Base-by-base conservation (phyloP, 1,284 basidiomycete genomes). In the Coniferiporia sulphurascens region DNA sequence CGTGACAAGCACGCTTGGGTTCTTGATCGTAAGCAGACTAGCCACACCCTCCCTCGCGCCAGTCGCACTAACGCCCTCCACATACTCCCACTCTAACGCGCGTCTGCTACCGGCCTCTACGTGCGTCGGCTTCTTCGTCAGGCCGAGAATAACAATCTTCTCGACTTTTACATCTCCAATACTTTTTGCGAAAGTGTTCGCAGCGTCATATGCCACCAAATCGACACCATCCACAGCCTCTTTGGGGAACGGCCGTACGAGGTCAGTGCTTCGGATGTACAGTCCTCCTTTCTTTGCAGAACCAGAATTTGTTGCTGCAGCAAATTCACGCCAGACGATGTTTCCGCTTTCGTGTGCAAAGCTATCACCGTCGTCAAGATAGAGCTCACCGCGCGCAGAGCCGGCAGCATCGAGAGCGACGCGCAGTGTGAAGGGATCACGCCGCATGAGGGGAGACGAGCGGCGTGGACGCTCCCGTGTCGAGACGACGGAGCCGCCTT, bases 301-400 rank as follows among this genome's bases (percentile, higher is more conserved):
- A 27, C 65, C 65, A n/a, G 70, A 27, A 27, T 5, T 64, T 69
- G 76, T 78, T 49, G 76, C 76, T 17, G 89, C 87, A n/a, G 70
- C 69, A 70, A 95, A 89, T 62, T 78, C 76, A 60, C 91, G 83
- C 89, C 91, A 95, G 55, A 98, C 78, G 69, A 91, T 86, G 53
- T 94, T 79, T 36, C 96, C 95, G 4, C 82, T 68, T 65, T 86
- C 77, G 73, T 95, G 87, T 1, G 80, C 78, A 72, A 87, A 98
- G 0, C 89, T 86, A 64, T 91, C 90, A 6, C 97, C 96, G 68
- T 99, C 97, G 71, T 99, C 97, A 57, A 97, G 81, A 74, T 99
- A 99, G 43, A 99, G 78, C 70, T 95, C 89, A 38, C 96, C 96
- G 2, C 70, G 69, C 0, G 95, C 95, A 7, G 66, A 69, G 22